phyloP scores from a whole-genome alignment of 768 basidiomycete species.

The Mycena amicta region DNA sequence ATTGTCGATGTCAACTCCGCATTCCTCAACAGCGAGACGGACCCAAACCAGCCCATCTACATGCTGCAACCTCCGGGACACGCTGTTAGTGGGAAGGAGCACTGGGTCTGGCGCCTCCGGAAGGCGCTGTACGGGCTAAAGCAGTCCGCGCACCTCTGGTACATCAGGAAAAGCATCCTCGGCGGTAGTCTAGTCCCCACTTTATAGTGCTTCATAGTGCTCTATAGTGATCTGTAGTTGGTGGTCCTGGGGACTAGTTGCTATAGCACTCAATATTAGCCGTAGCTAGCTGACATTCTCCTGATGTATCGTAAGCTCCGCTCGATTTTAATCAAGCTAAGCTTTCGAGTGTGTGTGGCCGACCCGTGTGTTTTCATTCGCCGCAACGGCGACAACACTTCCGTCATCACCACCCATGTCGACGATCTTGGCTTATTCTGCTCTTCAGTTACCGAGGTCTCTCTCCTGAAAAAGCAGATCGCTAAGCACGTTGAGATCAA shows the following conservation, averaged over 20 bases:
- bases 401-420: conserved; percentile 28
- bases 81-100: not conserved
- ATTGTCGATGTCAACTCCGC: conserved; percentile 35
- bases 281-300: too few species aligned
- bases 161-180: too few species aligned
- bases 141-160: conserved; percentile 38
- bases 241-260: too few species aligned
- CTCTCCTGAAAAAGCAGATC: conserved; percentile 16
- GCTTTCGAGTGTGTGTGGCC: conserved; percentile 14
- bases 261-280: too few species aligned
- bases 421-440: conserved; percentile 28
- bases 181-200: too few species aligned
- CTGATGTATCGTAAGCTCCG: conserved; percentile 28
- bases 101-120: conserved; percentile 24
- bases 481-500: conserved; percentile 18
- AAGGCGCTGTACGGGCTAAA: conserved; percentile 41
- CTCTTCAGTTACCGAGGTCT: conserved; percentile 9
- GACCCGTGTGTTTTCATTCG: conserved; percentile 27
- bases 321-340: conserved; percentile 25
- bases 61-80: conserved; percentile 35
- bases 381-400: not conserved
- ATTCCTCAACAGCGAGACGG: conserved; percentile 33
- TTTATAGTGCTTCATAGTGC: too few species aligned
- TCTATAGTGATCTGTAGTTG: too few species aligned
- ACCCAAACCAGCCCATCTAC: conserved; percentile 32